Percentiles rank a stretch among this genome's conserved stretches.
Evolutionary conservation across 345 rosid species (phyloP).

Genomic region (Clausena lansium): DNA sequence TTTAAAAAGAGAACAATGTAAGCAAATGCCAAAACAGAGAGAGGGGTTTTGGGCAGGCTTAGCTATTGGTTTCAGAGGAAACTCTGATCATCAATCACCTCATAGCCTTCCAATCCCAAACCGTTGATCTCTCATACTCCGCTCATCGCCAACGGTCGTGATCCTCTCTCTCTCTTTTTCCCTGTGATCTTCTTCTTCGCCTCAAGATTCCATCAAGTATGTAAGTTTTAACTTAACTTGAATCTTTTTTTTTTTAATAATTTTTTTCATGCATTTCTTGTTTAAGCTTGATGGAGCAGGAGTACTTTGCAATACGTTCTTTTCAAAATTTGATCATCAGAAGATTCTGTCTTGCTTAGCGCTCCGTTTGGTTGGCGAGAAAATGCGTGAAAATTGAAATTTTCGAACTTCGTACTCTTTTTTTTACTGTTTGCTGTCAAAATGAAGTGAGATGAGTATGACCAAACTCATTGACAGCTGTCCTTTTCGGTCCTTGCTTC

Average conservation of each 20-base stretch:
- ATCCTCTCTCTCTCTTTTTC: neutral
- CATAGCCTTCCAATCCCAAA: neutral
- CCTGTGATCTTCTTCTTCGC: neutral
- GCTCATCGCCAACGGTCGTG: neutral
- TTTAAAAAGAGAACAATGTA: neutral
- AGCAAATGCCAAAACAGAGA: neutral
- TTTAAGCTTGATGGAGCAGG: neutral
- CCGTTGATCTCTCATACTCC: slow-evolving; percentile 3
- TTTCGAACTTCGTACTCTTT: neutral
- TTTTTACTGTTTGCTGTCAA: neutral
- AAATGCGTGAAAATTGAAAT: neutral
- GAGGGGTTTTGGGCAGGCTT: neutral
- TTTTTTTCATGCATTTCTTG: neutral
- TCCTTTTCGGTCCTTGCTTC: neutral
- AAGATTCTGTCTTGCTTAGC: neutral
- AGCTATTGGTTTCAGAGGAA: slow-evolving; percentile 1
- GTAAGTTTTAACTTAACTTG: neutral
- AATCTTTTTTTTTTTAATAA: too few species aligned
- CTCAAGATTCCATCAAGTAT: neutral
- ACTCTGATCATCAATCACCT: neutral
- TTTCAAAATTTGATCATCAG: neutral
- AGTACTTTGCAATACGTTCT: neutral
- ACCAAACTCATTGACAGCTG: too few species aligned
- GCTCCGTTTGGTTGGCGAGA: neutral
- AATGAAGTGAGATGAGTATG: neutral